Conservation (phyloP, 805 yeast genomes). For the Saturnispora diversa region DNA sequence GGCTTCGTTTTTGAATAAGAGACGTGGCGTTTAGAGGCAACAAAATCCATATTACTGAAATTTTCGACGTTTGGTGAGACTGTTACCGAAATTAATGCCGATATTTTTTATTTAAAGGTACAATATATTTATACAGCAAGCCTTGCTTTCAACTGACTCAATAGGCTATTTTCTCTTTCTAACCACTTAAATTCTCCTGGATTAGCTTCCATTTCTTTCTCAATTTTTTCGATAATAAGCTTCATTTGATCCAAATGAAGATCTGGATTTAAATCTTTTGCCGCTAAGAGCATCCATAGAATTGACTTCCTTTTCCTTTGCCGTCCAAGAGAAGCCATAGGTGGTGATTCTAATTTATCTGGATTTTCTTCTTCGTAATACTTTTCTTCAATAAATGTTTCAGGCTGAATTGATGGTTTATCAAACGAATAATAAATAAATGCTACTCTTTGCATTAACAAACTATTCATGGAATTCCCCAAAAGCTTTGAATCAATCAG, state of each 20-base stretch:
- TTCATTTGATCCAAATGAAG: slow-evolving; percentile 23
- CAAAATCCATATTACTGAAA: background rate
- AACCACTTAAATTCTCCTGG: slow-evolving; percentile 20
- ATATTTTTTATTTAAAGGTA: background rate
- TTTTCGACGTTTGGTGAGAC: background rate
- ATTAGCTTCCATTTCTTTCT: slow-evolving; percentile 10
- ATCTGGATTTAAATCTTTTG: slow-evolving; percentile 53
- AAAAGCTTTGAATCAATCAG: slow-evolving; percentile 37
- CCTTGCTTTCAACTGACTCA: slow-evolving; percentile 19
- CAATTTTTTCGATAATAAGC: slow-evolving; percentile 21
- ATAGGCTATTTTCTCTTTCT: slow-evolving; percentile 21
- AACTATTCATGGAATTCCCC: slow-evolving; percentile 37
- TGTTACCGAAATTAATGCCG: background rate
- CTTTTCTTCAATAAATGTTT: slow-evolving; percentile 1
- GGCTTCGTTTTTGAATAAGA: background rate
- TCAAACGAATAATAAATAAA: slow-evolving; percentile 25
- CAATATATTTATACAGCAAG: background rate
- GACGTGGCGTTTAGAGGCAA: background rate
- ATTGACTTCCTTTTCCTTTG: slow-evolving; percentile 66
- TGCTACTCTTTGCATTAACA: slow-evolving; percentile 32
- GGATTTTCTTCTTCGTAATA: slow-evolving; percentile 33
- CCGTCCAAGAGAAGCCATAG: slow-evolving; percentile 40
- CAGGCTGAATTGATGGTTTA: slow-evolving; percentile 14
- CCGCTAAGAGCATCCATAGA: slow-evolving; percentile 68
- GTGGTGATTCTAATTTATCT: slow-evolving; percentile 27